A percentile compares a stretch with the other conserved stretches of the same genome.
These are phyloP conservation scores for Speleostelium caveatum DNA, from an alignment of 78 protist genomes.

Conservation along the genomic window DNA sequence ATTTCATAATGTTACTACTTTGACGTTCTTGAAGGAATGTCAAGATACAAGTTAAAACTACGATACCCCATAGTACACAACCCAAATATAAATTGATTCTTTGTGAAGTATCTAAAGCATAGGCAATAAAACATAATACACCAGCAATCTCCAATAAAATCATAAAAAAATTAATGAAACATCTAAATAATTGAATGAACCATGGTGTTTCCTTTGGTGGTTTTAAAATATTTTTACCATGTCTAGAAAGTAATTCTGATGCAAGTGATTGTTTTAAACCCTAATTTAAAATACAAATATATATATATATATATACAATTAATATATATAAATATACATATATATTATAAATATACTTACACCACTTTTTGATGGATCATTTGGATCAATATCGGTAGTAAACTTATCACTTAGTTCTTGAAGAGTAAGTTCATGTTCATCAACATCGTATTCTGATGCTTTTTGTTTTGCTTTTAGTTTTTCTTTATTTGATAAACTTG, in stretches of 20 bases:
- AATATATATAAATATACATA: not conserved
- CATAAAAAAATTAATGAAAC: conserved; percentile 76
- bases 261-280: conserved; percentile 47
- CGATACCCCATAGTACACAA: conserved; percentile 92
- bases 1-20: conserved; percentile 87
- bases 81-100: conserved; percentile 88
- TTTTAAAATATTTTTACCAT: conserved; percentile 59
- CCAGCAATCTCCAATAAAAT: conserved; percentile 72
- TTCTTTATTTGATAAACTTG: not conserved
- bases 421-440: conserved; percentile 68
- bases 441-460: conserved; percentile 63
- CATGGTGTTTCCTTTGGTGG: conserved; percentile 79
- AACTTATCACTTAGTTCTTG: conserved; percentile 27
- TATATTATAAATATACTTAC: not conserved
- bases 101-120: conserved; percentile 33
- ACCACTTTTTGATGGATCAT: conserved; percentile 35
- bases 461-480: conserved; percentile 39
- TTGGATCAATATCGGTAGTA: conserved; percentile 24
- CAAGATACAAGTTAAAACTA: conserved; percentile 91
- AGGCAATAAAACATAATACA: conserved; percentile 64
- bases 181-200: conserved; percentile 34
- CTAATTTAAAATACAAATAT: not conserved
- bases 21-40: conserved; percentile 90
- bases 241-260: not conserved
- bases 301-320: not conserved